phyloP scores from a whole-genome alignment of 768 basidiomycete species.

The Trametes elegans region DNA sequence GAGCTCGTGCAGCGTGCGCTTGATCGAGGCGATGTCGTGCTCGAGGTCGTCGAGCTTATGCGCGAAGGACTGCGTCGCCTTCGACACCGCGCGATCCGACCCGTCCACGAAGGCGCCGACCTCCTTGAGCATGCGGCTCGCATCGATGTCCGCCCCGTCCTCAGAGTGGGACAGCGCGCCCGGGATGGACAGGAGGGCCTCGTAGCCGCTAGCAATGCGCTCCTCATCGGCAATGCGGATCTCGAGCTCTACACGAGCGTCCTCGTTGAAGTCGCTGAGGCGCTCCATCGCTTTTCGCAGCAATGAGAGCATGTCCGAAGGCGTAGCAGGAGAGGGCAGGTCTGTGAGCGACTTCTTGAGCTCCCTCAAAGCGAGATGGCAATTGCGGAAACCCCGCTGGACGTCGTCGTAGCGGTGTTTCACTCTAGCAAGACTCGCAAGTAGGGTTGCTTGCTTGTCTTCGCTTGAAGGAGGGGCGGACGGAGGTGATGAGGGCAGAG shows the following conservation, averaged over 20 bases:
- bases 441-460: constrained; percentile 5
- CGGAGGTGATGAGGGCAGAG: not conserved
- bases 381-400: constrained; percentile 65
- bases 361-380: constrained; percentile 62
- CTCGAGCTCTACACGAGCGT: constrained; percentile 80
- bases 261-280: constrained; percentile 73
- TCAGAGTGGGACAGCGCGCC: constrained; percentile 39
- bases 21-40: constrained; percentile 73
- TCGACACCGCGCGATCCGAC: constrained; percentile 44
- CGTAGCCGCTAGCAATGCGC: constrained; percentile 62
- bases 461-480: not conserved
- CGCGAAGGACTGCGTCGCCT: constrained; percentile 46
- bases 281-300: constrained; percentile 55
- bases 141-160: constrained; percentile 22
- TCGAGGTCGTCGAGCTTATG: constrained; percentile 70
- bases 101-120: constrained; percentile 59
- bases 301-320: constrained; percentile 25
- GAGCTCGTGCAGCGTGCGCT: constrained; percentile 53
- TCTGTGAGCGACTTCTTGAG: constrained; percentile 41
- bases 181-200: constrained; percentile 61
- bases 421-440: constrained; percentile 44
- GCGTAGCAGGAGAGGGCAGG: constrained; percentile 6
- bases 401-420: constrained; percentile 58
- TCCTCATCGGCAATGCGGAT: constrained; percentile 73
- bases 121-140: constrained; percentile 44